Conservation (phyloP, 2,329 filamentous ascomycete species). For the Talaromyces sp. region DNA sequence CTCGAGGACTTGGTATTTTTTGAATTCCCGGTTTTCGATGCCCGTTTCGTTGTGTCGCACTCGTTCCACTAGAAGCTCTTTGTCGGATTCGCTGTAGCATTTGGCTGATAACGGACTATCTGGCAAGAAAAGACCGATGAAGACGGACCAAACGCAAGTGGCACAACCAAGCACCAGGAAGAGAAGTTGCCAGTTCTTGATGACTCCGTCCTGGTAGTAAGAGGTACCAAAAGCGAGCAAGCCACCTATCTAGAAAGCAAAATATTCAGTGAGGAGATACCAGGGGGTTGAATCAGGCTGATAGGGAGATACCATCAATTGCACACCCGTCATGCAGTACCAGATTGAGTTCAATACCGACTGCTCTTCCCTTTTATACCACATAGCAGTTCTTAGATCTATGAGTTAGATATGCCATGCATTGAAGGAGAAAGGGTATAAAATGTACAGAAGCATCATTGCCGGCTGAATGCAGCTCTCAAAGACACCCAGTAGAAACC, state of each 20-base stretch:
- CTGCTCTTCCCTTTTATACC: slow-evolving; percentile 70
- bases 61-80: too few species aligned
- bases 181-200: slow-evolving; percentile 66
- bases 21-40: slow-evolving; percentile 57
- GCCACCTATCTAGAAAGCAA: slow-evolving; percentile 65
- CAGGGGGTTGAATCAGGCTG: too few species aligned
- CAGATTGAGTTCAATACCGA: slow-evolving; percentile 60
- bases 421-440: too few species aligned
- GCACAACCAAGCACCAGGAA: slow-evolving; percentile 64
- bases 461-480: slow-evolving; percentile 58
- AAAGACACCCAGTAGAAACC: slow-evolving; percentile 60
- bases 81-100: too few species aligned
- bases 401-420: too few species aligned
- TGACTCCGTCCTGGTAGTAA: slow-evolving; percentile 53
- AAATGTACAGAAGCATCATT: too few species aligned
- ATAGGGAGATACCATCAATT: too few species aligned
- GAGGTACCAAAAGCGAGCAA: slow-evolving; percentile 57
- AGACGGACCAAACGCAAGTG: slow-evolving; percentile 42
- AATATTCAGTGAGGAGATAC: too few species aligned
- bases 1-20: slow-evolving; percentile 53
- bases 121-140: slow-evolving; percentile 61
- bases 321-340: too few species aligned
- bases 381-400: slow-evolving; percentile 68
- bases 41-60: slow-evolving; percentile 61
- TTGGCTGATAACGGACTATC: slow-evolving; percentile 69